Conservation (phyloP, 2,329 filamentous ascomycete genomes). For the Dothistroma septosporum region DNA sequence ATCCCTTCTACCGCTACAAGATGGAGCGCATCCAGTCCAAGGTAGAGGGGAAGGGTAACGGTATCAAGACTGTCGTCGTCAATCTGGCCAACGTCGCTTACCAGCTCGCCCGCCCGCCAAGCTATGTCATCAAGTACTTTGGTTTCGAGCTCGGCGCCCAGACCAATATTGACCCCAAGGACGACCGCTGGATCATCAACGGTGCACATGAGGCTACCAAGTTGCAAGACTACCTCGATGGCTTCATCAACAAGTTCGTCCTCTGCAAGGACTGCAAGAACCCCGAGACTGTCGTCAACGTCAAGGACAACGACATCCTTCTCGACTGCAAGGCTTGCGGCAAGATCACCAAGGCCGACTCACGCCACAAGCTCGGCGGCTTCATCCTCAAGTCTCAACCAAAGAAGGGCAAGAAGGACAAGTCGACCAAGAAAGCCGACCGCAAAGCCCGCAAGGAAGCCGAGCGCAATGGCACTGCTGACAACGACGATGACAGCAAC, state of each 20-base stretch:
- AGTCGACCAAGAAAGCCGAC: constrained; percentile 82
- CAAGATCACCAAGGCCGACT: constrained; percentile 84
- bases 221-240: constrained; percentile 96
- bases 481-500: constrained; percentile 53
- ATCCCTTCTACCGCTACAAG: constrained; percentile 99
- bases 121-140: constrained; percentile 99
- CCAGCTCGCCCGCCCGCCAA: constrained; percentile 84
- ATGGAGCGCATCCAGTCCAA: constrained; percentile 99
- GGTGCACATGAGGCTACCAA: constrained; percentile 92
- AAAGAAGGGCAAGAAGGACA: constrained; percentile 94
- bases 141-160: constrained; percentile 98
- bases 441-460: constrained; percentile 80
- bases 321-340: constrained; percentile 99
- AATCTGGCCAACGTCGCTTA: constrained; percentile 91
- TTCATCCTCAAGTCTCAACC: constrained; percentile 97
- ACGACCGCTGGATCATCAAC: constrained; percentile 99
- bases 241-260: constrained; percentile 97
- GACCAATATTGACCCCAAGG: constrained; percentile 94
- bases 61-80: constrained; percentile 97
- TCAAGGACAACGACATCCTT: constrained; percentile 88
- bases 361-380: constrained; percentile 89
- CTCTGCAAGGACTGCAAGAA: constrained; percentile 99
- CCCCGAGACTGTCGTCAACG: constrained; percentile 90
- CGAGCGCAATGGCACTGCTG: constrained; percentile 47
- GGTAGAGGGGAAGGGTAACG: constrained; percentile 99